Evolutionary conservation across 2,329 filamentous ascomycete species (phyloP).

Genomic region (Colletotrichum limetticola): DNA sequence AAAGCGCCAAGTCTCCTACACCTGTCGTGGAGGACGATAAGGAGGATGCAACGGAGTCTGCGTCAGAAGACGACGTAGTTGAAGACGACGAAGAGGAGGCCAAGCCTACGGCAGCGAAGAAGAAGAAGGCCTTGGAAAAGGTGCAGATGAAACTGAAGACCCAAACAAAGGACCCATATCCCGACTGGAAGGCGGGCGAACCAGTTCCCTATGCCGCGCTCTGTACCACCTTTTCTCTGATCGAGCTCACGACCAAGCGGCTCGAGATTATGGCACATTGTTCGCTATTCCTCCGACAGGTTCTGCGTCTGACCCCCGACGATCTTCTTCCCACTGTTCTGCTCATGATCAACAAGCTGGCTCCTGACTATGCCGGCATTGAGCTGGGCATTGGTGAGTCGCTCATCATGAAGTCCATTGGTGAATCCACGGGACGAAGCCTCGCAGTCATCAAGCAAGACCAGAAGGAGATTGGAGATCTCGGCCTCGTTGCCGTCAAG

Average conservation of each 20-base stretch:
- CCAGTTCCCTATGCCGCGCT: constrained; percentile 95
- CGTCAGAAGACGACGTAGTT: constrained; percentile 61
- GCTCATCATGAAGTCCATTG: constrained; percentile 98
- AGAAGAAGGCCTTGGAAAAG: constrained; percentile 86
- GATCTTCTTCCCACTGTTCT: constrained; percentile 90
- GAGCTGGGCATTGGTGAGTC: constrained; percentile 99
- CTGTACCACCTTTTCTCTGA: constrained; percentile 92
- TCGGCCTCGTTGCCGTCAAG: constrained; percentile 94
- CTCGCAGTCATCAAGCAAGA: constrained; percentile 92
- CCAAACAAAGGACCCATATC: constrained; percentile 82
- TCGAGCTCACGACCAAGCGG: constrained; percentile 94
- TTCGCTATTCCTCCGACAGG: constrained; percentile 90
- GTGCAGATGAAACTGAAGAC: constrained; percentile 80
- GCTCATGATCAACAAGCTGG: constrained; percentile 98
- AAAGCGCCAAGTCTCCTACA: constrained; percentile 10
- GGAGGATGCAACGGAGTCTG: constrained; percentile 41
- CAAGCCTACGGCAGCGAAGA: constrained; percentile 77
- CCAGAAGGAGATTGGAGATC: constrained; percentile 95
- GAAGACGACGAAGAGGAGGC: constrained; percentile 66
- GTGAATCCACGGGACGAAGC: constrained; percentile 90
- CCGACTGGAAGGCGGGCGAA: constrained; percentile 90
- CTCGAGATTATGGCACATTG: constrained; percentile 90
- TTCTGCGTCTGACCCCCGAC: constrained; percentile 88
- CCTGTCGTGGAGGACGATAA: constrained; percentile 45
- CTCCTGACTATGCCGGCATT: constrained; percentile 95